Base-by-base conservation (phyloP, 257 asterid species). In the Nicotiana benthamiana region DNA sequence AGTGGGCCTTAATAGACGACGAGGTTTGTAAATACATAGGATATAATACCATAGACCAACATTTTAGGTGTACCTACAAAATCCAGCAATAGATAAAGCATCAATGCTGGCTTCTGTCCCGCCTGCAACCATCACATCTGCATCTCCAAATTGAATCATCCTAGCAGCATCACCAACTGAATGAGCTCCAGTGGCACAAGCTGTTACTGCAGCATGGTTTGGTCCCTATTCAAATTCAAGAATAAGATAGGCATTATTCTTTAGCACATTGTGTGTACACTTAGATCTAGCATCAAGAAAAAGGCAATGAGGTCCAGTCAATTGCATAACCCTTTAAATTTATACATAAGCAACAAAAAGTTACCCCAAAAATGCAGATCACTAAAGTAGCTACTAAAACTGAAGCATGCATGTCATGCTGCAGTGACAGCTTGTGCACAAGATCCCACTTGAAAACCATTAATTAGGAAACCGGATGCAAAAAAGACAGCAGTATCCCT, bases 161-260 rank as follows among this genome's bases (percentile, higher is more conserved):
- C 97, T 92, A 43, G 91, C 82, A 60, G 98, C 97, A 86, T 95
- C 99, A 81, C 99, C 99, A 67, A 95, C 89, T 46, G 93, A 95
- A 87, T 95, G 98, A 48, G 99, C 96, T 84, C 98, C 99, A 51
- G 99, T 93, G 56, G 99, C 99, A 89, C 99, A 93, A 80, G 99
- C 99, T 87, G 98, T 95, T 84, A 93, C 98, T 88, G 99, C 95
- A 82, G 99, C 97, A 92, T 93, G 99, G 84, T 95, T 95, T 84
- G 98, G 99, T 84, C 99, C 99, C 97, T 95, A 84, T 27, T 40
- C 56, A 67, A 88, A 94, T 89, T 93, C 94, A 85, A 89, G 86
- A 86, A 83, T 85, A 92, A 84, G 75, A 43, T 72, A 72, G 40
- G 61, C 22, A 72, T 46, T 46, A 70, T 32, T 46, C 24, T 48